Percentiles rank a stretch among this genome's conserved stretches.
Evolutionary conservation across 331 rosid genomes (phyloP).

Genomic region (Pyracantha coccinea): DNA sequence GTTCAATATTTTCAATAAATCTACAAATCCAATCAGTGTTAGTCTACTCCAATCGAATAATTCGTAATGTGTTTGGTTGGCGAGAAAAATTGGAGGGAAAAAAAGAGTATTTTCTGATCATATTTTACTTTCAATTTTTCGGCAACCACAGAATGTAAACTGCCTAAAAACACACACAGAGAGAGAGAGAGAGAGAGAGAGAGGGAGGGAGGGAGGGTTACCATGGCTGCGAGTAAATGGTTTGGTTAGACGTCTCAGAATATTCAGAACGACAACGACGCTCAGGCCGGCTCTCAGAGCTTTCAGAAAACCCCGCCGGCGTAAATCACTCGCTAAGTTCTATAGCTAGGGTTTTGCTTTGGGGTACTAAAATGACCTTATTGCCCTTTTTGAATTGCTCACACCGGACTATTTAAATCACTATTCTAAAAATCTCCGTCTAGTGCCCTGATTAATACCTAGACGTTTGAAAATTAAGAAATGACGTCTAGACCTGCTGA

Average conservation of each 20-base stretch:
- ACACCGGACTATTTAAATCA: too few species aligned
- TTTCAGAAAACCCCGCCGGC: neutral
- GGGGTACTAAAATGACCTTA: neutral
- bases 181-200: neutral
- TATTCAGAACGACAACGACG: neutral
- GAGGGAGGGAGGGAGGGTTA: neutral
- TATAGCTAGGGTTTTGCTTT: conserved; percentile 14
- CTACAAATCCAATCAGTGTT: neutral
- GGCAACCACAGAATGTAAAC: neutral
- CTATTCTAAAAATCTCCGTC: too few species aligned
- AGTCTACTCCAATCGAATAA: neutral
- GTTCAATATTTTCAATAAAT: neutral
- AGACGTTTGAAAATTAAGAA: too few species aligned
- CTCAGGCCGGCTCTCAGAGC: neutral
- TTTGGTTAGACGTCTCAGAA: neutral
- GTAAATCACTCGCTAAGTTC: rapidly evolving
- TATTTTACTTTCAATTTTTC: neutral
- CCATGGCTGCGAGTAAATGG: conserved; percentile 14
- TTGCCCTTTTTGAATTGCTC: neutral
- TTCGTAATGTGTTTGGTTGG: neutral
- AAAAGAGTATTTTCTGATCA: neutral
- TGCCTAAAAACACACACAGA: neutral
- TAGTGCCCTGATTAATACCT: too few species aligned
- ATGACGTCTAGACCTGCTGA: too few species aligned
- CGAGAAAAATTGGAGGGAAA: neutral